Evolutionary conservation across 495 filamentous ascomycete species (phyloP), one percentile per base, ranked within the genome.

Genomic region (Xylaria scruposa): DNA sequence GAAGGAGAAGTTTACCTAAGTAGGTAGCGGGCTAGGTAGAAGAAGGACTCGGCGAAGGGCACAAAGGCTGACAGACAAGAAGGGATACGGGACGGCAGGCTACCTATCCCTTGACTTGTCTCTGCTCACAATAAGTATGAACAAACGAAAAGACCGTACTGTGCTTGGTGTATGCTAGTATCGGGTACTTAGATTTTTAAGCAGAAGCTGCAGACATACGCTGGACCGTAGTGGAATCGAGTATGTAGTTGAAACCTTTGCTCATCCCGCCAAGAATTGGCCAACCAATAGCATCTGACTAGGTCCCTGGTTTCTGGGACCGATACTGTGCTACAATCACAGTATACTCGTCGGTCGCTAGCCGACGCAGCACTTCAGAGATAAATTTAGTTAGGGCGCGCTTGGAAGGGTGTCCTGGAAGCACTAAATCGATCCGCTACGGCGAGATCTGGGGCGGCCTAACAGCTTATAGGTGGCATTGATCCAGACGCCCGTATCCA

Each of bases 21-120:
- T 42, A 42, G 38, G 46, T 21, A 47, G 56, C 8, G 21, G 69
- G 26, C 42, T n/a, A 46, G 33, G 29, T 24, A 49, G 61, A 70
- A 40, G 31, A n/a, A n/a, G 33, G 58, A 60, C 58, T 60, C 33
- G 58, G 38, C 31, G 33, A 38, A 60, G 58, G 33, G 12, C 58
- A 60, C 31, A 60, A 60, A 60, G 58, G 58, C 31, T 59, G 54
- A 53, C 49, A 53, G 54, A 53, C 49, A 53, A 53, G 49, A 53
- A 31, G 49, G 49, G 49, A 53, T 53, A 10, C 49, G 49, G 49
- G 24, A 53, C 49, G 29, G 24, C 24, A 56, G 51, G 51, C 51
- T 53, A 56, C 36, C 6, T 10, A 42, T 56, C 53, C 53, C 53
- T 56, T 56, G 53, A 8, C 26, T 31, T 56, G 53, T 56, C 26